Evolutionary conservation across 1,284 basidiomycete genomes (phyloP).

Genomic region (Xanthoconium separans): DNA sequence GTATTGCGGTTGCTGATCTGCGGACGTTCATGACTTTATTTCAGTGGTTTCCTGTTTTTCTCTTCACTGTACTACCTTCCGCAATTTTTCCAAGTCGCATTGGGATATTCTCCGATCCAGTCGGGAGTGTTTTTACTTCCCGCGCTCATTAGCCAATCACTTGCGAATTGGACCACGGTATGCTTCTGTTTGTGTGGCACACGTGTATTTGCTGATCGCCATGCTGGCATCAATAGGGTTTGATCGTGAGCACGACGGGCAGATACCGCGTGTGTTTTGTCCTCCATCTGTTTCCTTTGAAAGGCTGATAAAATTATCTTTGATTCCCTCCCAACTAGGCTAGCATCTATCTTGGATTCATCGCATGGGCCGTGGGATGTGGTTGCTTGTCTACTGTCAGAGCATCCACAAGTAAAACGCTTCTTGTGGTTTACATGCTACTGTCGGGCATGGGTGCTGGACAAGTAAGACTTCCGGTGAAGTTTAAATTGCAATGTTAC

Average conservation of each 20-base stretch:
- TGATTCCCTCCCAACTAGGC: slow-evolving; percentile 33
- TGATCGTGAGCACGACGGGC: slow-evolving; percentile 64
- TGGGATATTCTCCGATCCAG: slow-evolving; percentile 43
- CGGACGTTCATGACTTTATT: not conserved
- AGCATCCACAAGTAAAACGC: slow-evolving; percentile 45
- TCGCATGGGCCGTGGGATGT: slow-evolving; percentile 67
- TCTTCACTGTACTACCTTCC: slow-evolving; percentile 66
- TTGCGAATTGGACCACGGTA: slow-evolving; percentile 55
- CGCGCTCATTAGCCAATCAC: slow-evolving; percentile 53
- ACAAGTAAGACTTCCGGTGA: slow-evolving; percentile 37
- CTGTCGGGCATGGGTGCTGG: slow-evolving; percentile 70
- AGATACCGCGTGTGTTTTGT: slow-evolving; percentile 50
- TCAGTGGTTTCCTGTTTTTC: slow-evolving; percentile 58
- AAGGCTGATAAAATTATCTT: not conserved
- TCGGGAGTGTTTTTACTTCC: slow-evolving; percentile 36
- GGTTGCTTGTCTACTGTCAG: slow-evolving; percentile 67
- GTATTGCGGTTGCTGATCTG: not conserved
- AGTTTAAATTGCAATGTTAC: not conserved
- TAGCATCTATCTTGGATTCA: slow-evolving; percentile 66
- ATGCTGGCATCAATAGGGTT: slow-evolving; percentile 42
- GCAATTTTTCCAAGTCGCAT: slow-evolving; percentile 73
- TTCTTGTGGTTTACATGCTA: slow-evolving; percentile 68
- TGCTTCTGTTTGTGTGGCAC: slow-evolving; percentile 17
- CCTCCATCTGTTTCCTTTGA: not conserved
- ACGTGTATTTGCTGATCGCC: slow-evolving; percentile 5